Evolutionary conservation across 1,284 basidiomycete species (phyloP).

Genomic region (Ustilago esculenta): DNA sequence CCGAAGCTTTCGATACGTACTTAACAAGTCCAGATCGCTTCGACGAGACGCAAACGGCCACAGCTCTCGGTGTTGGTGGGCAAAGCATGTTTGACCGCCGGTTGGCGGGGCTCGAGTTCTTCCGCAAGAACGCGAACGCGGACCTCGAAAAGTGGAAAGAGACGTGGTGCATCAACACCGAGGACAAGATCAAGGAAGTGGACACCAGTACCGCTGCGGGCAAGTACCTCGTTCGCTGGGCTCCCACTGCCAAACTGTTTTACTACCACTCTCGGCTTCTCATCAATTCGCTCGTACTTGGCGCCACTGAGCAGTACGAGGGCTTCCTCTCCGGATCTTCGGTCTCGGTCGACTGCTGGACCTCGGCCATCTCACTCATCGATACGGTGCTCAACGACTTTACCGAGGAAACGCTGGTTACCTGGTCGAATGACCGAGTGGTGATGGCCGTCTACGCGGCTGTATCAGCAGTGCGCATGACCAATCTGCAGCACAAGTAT

Average conservation of each 20-base stretch:
- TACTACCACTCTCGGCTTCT: constrained; percentile 55
- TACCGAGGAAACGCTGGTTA: constrained; percentile 42
- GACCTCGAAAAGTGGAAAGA: constrained; percentile 60
- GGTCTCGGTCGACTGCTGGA: constrained; percentile 56
- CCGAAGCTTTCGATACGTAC: constrained; percentile 47
- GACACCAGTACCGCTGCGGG: constrained; percentile 47
- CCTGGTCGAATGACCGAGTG: constrained; percentile 53
- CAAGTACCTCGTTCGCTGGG: constrained; percentile 57
- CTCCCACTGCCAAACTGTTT: constrained; percentile 49
- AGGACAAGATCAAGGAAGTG: constrained; percentile 50
- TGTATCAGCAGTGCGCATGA: constrained; percentile 54
- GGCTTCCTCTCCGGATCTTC: constrained; percentile 34
- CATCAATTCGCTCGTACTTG: constrained; percentile 55
- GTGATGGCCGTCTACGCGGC: constrained; percentile 60
- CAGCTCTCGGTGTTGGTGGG: constrained; percentile 40
- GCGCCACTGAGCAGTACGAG: constrained; percentile 50
- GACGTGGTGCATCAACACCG: constrained; percentile 55
- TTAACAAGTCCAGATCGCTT: constrained; percentile 42
- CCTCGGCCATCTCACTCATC: constrained; percentile 49
- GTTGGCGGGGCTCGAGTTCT: constrained; percentile 49
- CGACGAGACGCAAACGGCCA: constrained; percentile 44
- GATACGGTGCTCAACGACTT: constrained; percentile 54
- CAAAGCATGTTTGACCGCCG: constrained; percentile 46
- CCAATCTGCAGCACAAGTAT: constrained; percentile 51
- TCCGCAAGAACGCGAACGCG: constrained; percentile 50